Percentiles rank a stretch among this genome's conserved stretches.
These are phyloP conservation scores for Tympanopsis confertula DNA, from an alignment of 2,329 filamentous ascomycete species.

Conservation along the genomic window DNA sequence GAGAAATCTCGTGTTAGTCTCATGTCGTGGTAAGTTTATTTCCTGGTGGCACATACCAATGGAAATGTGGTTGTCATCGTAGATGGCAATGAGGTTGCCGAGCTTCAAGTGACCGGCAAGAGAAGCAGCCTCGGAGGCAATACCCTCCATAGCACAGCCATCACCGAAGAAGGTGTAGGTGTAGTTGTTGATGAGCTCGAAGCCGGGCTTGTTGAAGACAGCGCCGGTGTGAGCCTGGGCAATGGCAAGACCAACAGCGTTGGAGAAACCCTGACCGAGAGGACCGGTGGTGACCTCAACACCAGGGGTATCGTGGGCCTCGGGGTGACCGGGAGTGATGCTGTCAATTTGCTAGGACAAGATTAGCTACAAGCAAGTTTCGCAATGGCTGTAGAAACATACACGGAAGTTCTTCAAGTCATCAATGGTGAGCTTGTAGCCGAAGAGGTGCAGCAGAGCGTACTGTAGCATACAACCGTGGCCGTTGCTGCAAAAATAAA, in stretches of 20 bases:
- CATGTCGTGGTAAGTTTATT: too few relatives aligned
- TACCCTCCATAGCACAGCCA: constrained; percentile 96
- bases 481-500: constrained; percentile 59
- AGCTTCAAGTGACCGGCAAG: constrained; percentile 93
- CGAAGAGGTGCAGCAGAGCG: constrained; percentile 91
- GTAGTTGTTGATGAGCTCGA: constrained; percentile 86
- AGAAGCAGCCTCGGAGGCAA: constrained; percentile 84
- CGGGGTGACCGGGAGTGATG: constrained; percentile 92
- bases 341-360: constrained; percentile 35
- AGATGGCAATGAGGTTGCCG: constrained; percentile 92
- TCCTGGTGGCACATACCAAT: constrained; percentile 20
- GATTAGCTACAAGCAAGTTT: constrained; percentile 7
- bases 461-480: constrained; percentile 99
- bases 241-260: constrained; percentile 95
- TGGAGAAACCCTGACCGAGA: constrained; percentile 92
- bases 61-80: constrained; percentile 97
- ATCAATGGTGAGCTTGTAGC: constrained; percentile 75
- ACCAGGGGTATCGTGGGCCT: constrained; percentile 91
- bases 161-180: constrained; percentile 96
- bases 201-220: constrained; percentile 93
- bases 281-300: constrained; percentile 97
- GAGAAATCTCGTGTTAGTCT: background rate
- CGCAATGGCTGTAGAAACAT: constrained; percentile 27
- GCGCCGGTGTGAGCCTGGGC: constrained; percentile 85
- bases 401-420: constrained; percentile 96